Conservation (phyloP, 768 basidiomycete species). For the Boletus rufocinnamomeus region DNA sequence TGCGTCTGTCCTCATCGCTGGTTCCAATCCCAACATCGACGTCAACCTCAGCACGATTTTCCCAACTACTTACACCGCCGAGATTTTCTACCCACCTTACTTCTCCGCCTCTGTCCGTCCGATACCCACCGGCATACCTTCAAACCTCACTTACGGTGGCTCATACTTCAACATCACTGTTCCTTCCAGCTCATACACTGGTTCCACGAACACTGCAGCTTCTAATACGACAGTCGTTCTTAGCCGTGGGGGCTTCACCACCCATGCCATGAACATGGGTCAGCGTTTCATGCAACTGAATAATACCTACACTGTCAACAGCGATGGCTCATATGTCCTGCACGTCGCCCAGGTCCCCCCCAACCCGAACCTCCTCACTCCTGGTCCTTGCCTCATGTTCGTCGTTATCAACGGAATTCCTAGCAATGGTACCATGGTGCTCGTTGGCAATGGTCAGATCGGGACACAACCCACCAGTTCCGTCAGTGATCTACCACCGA, state of each 20-base stretch:
- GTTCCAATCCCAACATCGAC: constrained; percentile 93
- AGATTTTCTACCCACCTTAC: constrained; percentile 92
- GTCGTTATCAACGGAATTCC: constrained; percentile 87
- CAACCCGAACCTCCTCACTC: constrained; percentile 84
- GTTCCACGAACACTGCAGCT: constrained; percentile 67
- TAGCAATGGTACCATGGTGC: constrained; percentile 73
- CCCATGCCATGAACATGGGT: constrained; percentile 89
- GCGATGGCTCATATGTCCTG: constrained; percentile 71
- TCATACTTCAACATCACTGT: constrained; percentile 75
- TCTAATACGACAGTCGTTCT: constrained; percentile 77
- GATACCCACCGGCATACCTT: constrained; percentile 68
- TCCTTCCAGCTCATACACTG: constrained; percentile 63
- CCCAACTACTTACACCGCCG: constrained; percentile 80
- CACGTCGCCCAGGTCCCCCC: constrained; percentile 85
- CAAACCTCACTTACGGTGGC: constrained; percentile 81
- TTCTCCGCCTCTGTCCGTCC: constrained; percentile 74
- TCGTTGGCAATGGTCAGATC: constrained; percentile 77
- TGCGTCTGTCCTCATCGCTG: constrained; percentile 83
- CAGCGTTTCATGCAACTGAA: constrained; percentile 85
- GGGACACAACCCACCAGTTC: constrained; percentile 59
- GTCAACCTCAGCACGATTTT: constrained; percentile 64
- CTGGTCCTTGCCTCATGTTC: constrained; percentile 85
- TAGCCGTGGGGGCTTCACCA: constrained; percentile 81
- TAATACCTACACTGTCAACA: constrained; percentile 80
- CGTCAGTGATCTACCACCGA: constrained; percentile 32